These are phyloP conservation scores for Ganoderma sinense DNA, from an alignment of 1,284 basidiomycete species.

Conservation along the genomic window DNA sequence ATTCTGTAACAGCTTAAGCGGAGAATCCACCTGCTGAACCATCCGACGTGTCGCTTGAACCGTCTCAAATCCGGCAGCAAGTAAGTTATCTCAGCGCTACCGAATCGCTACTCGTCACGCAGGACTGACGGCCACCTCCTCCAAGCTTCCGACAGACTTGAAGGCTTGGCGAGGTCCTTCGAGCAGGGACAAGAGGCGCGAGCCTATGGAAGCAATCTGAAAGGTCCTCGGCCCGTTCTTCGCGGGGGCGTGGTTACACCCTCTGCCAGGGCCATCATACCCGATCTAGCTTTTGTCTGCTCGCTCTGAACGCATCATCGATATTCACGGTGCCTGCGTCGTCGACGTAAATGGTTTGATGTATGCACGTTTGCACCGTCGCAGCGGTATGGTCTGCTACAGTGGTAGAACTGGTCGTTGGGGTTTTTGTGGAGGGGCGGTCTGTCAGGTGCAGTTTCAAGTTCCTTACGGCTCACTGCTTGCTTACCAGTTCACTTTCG, in stretches of 20 bases:
- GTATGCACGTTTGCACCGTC: too few relatives aligned
- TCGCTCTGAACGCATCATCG: background rate
- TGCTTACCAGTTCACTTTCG: too few relatives aligned
- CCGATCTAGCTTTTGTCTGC: background rate
- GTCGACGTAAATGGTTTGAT: too few relatives aligned
- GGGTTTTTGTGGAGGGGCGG: too few relatives aligned
- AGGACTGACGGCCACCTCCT: background rate
- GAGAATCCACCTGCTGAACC: background rate
- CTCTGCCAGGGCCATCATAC: too few relatives aligned
- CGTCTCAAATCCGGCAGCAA: background rate
- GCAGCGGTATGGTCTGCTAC: too few relatives aligned
- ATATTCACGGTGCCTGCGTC: too few relatives aligned
- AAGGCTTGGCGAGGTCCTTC: background rate
- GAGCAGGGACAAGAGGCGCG: background rate
- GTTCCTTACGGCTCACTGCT: too few relatives aligned
- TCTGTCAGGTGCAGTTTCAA: too few relatives aligned
- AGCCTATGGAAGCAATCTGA: background rate
- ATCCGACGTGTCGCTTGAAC: background rate
- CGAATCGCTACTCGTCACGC: background rate
- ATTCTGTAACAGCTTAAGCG: background rate
- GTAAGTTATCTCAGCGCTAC: background rate
- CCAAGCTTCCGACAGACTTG: background rate
- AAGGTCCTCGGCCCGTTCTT: background rate
- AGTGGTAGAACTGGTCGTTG: too few relatives aligned
- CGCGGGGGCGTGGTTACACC: background rate